Percentiles rank a stretch among this genome's conserved stretches.
Evolutionary conservation across 1,139 yeast genomes (phyloP).

Genomic region (Candida mesenterica): DNA sequence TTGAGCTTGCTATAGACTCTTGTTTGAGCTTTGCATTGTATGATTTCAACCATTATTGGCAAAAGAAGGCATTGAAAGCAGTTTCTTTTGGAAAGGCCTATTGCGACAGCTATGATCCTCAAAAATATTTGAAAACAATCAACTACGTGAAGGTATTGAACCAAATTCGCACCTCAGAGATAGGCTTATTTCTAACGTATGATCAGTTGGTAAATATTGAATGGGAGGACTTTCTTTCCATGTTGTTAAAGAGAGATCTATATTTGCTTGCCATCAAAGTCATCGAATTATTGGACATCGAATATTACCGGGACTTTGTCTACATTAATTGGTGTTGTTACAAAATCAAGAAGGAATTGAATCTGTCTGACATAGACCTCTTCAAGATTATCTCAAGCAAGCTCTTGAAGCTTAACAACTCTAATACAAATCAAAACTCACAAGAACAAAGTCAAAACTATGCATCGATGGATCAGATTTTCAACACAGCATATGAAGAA

Average conservation of each 20-base stretch:
- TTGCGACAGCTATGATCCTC: constrained; percentile 50
- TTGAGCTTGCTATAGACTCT: constrained; percentile 63
- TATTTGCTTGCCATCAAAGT: constrained; percentile 66
- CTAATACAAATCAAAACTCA: constrained; percentile 9
- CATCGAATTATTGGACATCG: constrained; percentile 48
- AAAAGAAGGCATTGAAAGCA: constrained; percentile 73
- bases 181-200: constrained; percentile 70
- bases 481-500: constrained; percentile 74
- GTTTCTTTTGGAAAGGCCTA: constrained; percentile 86
- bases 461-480: constrained; percentile 62
- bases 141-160: constrained; percentile 67
- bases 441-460: constrained; percentile 20
- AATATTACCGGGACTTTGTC: constrained; percentile 50
- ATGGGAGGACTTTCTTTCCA: constrained; percentile 52
- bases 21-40: constrained; percentile 76
- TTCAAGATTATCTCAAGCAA: constrained; percentile 47
- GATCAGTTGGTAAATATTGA: constrained; percentile 51
- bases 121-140: constrained; percentile 59
- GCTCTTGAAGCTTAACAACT: constrained; percentile 5
- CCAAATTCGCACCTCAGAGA: constrained; percentile 57
- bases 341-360: constrained; percentile 57
- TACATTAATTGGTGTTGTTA: constrained; percentile 82
- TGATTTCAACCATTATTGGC: constrained; percentile 77
- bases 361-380: constrained; percentile 58
- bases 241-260: constrained; percentile 59